phyloP scores from a whole-genome alignment of 2,329 filamentous ascomycete species.

The Didymella pinodella region DNA sequence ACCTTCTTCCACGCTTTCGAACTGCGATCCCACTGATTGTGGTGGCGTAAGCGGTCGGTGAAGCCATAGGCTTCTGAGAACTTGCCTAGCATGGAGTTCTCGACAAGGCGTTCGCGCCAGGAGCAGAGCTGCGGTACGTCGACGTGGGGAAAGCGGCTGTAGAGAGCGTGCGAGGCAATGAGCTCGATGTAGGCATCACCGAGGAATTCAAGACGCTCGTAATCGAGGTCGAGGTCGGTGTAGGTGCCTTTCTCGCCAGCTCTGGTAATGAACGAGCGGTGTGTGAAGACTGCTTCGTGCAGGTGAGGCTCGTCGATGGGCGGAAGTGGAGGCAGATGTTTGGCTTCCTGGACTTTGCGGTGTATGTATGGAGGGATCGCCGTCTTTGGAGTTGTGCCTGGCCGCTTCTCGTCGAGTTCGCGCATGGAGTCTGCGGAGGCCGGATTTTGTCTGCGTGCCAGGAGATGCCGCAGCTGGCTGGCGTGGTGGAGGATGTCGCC shows the following conservation, averaged over 20 bases:
- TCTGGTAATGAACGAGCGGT: slow-evolving; percentile 52
- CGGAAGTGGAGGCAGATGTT: slow-evolving; percentile 66
- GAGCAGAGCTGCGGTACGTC: slow-evolving; percentile 75
- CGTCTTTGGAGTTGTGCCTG: slow-evolving; percentile 28
- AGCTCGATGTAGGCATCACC: slow-evolving; percentile 87
- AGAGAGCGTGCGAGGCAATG: slow-evolving; percentile 78
- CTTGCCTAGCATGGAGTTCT: slow-evolving; percentile 77
- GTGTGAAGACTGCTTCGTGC: slow-evolving; percentile 71
- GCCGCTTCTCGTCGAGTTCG: slow-evolving; percentile 47
- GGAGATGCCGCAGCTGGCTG: slow-evolving; percentile 36
- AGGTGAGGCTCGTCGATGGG: slow-evolving; percentile 66
- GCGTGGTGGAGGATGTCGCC: slow-evolving; percentile 42
- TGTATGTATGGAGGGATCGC: slow-evolving; percentile 40
- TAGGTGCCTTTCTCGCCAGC: slow-evolving; percentile 30
- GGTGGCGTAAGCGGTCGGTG: slow-evolving; percentile 67
- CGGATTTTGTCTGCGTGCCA: slow-evolving; percentile 39
- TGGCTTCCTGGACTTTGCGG: slow-evolving; percentile 40
- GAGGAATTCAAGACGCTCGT: slow-evolving; percentile 87
- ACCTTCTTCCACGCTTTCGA: slow-evolving; percentile 67
- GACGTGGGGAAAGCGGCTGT: slow-evolving; percentile 71
- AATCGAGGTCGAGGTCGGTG: slow-evolving; percentile 55
- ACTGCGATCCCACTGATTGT: slow-evolving; percentile 40
- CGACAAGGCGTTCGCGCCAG: slow-evolving; percentile 78
- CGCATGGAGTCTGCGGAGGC: slow-evolving; percentile 61
- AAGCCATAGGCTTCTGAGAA: slow-evolving; percentile 77